Base-by-base conservation (phyloP, 2,329 filamentous ascomycete genomes). In the Aureobasidium subglaciale region DNA sequence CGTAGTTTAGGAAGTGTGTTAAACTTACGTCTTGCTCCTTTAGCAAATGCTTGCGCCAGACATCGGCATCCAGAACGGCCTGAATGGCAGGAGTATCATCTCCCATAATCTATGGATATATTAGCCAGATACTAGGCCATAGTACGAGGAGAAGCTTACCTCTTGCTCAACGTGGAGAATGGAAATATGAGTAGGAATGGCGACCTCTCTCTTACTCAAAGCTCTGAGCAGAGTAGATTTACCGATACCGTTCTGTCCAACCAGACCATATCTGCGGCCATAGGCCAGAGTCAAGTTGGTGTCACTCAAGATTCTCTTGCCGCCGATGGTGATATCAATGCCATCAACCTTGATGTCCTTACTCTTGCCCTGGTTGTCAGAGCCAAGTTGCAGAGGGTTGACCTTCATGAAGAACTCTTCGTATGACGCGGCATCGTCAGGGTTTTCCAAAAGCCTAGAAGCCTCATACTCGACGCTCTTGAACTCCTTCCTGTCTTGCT, bases 351-450 rank as follows among this genome's bases (percentile, higher is more conserved):
- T 99, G 79, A 99, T 91, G 69, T 99, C 93, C 79, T 99, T 99
- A 72, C 91, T 96, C 84, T 97, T 99, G 50, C 73, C 71, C 45
- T 66, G 63, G 29, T 85, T 80, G 58, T 85, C 84, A 20, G 79
- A 75, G 55, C 90, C 92, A 59, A 97, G 67, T 69, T 97, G 92
- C 60, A 99, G 81, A 59, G 93, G 93, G 72, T 99, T 99, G 77
- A 99, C 93, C 54, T 90, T 87, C 93, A 99, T 97, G 81, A 95
- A 99, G 75, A 99, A 97, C 70, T 99, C 93, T 73, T 99, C 93
- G 70, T 99, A 99, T 37, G 90, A 95, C 78, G 96, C 86, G 11
- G 91, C 78, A 65, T 86, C 82, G 65, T 92, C 87, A 4, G 89
- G 80, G 71, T 89, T 83, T 68, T 95, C 86, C 62, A 99, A 83